A percentile compares a stretch with the other conserved stretches of the same genome.
Evolutionary conservation across 1,139 yeast genomes (phyloP).

Genomic region (Pichia sp.): DNA sequence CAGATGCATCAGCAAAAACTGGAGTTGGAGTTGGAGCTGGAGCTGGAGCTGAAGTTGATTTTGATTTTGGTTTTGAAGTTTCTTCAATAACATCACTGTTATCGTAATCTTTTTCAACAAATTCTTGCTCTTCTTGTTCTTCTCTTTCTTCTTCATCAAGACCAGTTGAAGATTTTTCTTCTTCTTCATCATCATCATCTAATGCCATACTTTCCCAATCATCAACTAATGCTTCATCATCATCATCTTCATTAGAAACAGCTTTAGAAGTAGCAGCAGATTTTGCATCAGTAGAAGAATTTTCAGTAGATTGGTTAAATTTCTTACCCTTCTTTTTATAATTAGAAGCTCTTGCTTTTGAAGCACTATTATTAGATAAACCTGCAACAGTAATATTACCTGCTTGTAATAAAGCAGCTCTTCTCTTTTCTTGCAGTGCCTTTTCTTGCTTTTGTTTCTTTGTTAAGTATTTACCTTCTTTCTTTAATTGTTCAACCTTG

Average conservation of each 20-base stretch:
- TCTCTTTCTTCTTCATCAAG: conserved; percentile 24
- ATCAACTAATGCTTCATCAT: conserved; percentile 51
- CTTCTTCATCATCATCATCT: conserved; percentile 47
- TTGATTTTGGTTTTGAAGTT: conserved; percentile 6
- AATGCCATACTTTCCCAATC: conserved; percentile 63
- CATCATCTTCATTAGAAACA: conserved; percentile 29
- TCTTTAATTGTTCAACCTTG: conserved; percentile 73
- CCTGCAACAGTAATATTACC: conserved; percentile 76
- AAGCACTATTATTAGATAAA: conserved; percentile 34
- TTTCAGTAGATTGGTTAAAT: conserved; percentile 19
- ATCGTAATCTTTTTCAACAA: conserved; percentile 22
- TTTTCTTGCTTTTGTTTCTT: conserved; percentile 95
- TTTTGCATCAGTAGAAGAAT: conserved; percentile 8
- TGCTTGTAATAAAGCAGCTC: conserved; percentile 73
- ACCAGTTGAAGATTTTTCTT: conserved; percentile 30
- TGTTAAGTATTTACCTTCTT: conserved; percentile 86
- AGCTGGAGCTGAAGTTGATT: not conserved
- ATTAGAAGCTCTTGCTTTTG: conserved; percentile 64
- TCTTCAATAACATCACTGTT: conserved; percentile 22
- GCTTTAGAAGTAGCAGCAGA: conserved; percentile 1
- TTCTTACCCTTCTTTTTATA: conserved; percentile 49
- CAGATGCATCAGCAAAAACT: conserved; percentile 17
- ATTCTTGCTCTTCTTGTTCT: conserved; percentile 26
- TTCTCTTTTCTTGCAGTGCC: conserved; percentile 80
- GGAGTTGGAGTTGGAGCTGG: conserved; percentile 14